Evolutionary conservation across 2,329 filamentous ascomycete species (phyloP), one percentile per base, ranked within the genome.

Genomic region (Dryadomyces sulphureus): DNA sequence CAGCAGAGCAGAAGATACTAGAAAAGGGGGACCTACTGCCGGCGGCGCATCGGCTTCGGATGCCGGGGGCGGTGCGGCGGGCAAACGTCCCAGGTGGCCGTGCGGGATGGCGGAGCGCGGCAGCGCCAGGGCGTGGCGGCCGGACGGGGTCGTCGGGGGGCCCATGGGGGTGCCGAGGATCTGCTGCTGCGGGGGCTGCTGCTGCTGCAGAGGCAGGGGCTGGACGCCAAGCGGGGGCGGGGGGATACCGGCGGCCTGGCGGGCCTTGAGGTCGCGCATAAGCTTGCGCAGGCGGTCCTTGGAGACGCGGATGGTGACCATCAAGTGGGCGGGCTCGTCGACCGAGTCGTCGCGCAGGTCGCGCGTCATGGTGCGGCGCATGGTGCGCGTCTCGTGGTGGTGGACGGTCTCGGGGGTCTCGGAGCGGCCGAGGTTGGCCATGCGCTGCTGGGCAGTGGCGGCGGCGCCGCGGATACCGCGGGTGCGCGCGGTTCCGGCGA

Each of bases 391-490:
- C 60, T 94, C 87, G 55, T 84, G 77, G 55, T 79, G 79, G 54
- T 80, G 81, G 53, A 66, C 67, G 47, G 24, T 25, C 60, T 96
- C 92, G 3, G 92, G 92, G 0, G 92, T 96, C 59, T 89, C 85
- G 27, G 90, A 95, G 50, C 92, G 81, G 43, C 80, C 79, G 43
- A 86, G 60, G 52, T 85, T 82, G 32, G 81, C 81, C 77, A 96
- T 90, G 47, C 89, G 83, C 52, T 87, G 85, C 59, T 90, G 84
- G 5, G 90, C 90, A 38, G 82, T 84, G 22, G 80, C 81, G 16
- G 90, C 90, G 16, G 90, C 90, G 45, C 87, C 88, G 47, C 90
- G 81, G 76, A 95, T 88, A 42, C 83, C 83, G 59, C 90, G 77
- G 8, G 88, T 94, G 51, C 90, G 77, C 34, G 88, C 81, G 1